These are phyloP conservation scores for Trypanosoma vivax DNA, from an alignment of 208 protist genomes.

Conservation along the genomic window DNA sequence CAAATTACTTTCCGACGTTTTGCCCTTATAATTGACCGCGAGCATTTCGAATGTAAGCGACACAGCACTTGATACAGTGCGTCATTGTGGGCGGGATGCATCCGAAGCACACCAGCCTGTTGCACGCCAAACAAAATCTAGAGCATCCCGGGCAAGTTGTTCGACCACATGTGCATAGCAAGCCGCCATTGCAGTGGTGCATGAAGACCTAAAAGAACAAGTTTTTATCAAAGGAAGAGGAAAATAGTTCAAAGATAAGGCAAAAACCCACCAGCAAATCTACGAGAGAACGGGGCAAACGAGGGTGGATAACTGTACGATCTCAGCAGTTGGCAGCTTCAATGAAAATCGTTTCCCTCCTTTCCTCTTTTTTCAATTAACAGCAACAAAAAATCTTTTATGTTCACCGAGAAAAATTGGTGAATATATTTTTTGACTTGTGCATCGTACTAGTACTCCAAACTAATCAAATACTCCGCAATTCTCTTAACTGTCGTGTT, in stretches of 20 bases:
- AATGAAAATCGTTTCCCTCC: background rate
- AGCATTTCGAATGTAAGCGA: conserved; percentile 53
- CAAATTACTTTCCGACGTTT: background rate
- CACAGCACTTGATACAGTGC: conserved; percentile 67
- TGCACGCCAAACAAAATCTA: conserved; percentile 58
- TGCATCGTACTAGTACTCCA: conserved; percentile 85
- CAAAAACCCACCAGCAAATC: background rate
- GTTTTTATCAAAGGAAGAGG: conserved; percentile 12
- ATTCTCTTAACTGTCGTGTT: conserved; percentile 81
- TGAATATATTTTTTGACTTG: no score
- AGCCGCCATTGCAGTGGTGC: conserved; percentile 39
- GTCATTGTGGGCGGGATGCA: conserved; percentile 55
- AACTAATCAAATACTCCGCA: conserved; percentile 77
- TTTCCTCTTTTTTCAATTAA: background rate
- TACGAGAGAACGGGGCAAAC: background rate
- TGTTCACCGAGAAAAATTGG: conserved; percentile 1
- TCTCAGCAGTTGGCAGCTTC: no score
- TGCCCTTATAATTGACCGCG: conserved; percentile 34
- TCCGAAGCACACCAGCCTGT: conserved; percentile 43
- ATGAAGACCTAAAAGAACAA: conserved; percentile 10
- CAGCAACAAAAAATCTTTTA: conserved; percentile 3
- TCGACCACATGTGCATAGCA: conserved; percentile 47
- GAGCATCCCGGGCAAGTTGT: conserved; percentile 49
- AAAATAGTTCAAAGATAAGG: conserved; percentile 8
- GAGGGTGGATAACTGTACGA: no score